Evolutionary conservation across 2,329 filamentous ascomycete genomes (phyloP), one percentile per base, ranked within the genome.

Genomic region (Monilinia laxa): DNA sequence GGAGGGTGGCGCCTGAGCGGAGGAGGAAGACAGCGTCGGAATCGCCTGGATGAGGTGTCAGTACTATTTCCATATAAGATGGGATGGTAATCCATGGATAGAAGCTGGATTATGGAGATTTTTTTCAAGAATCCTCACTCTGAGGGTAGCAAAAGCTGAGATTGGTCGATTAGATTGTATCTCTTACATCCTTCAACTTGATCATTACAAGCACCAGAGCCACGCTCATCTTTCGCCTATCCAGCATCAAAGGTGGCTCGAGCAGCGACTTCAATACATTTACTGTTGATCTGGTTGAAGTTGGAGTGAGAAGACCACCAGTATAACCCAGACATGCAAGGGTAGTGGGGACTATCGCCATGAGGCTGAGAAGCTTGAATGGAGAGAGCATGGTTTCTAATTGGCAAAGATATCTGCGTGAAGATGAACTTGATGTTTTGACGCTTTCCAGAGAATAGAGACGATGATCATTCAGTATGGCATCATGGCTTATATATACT

Each of bases 281-380:
- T 42, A 42, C 51, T 64, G 23, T 64, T 55, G 20, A 38, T 64
- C 23, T 64, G 11, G 35, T 64, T 28, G 51, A 64, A 12, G 52
- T 55, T 23, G 52, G 23, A 6, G 3, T 47, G 18, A 38, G 62
- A 9, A 64, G 12, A n/a, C 62, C 38, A 16, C 51, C 62, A 0
- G 25, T 49, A 38, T 55, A 64, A 14, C 51, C 60, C 18, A 63
- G 11, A 11, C 51, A 63, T 3, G 60, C 38, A 28, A 63, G 51
- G 4, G 60, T 12, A 1, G 60, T 54, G 6, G 51, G 49, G 20
- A 45, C 23, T 10, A 47, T 28, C 20, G 35, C 35, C 23, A 54
- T 31, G 16, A 63, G n/a, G 49, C 31, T 40, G 0, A 35, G 14
- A 23, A 35, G 18, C 16, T 56, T 64, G 6, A 45, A 14, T 18